Conservation (phyloP, 2,329 filamentous ascomycete species). For the Zalaria sp. region DNA sequence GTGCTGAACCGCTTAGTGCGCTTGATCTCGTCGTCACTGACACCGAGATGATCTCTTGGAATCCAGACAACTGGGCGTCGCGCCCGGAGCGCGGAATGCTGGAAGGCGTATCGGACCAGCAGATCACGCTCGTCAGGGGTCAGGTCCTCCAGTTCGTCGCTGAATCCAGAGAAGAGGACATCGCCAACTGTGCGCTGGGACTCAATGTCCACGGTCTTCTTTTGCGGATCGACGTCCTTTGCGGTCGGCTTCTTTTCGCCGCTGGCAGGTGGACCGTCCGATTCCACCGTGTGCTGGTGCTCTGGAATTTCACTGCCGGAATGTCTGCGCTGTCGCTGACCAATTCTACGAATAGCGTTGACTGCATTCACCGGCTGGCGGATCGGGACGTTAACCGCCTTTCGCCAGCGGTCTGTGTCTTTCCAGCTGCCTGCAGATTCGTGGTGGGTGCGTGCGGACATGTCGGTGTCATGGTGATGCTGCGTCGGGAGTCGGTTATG, state of each 20-base stretch:
- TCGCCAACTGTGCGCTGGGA: conserved; percentile 58
- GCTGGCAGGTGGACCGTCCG: neutral
- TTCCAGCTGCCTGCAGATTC: conserved; percentile 3
- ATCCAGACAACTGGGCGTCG: conserved; percentile 86
- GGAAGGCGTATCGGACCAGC: conserved; percentile 76
- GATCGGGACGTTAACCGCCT: neutral
- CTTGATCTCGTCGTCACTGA: conserved; percentile 81
- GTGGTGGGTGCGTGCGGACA: conserved; percentile 4
- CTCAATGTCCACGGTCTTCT: conserved; percentile 46
- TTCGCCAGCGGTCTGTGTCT: neutral
- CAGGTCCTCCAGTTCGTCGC: conserved; percentile 89
- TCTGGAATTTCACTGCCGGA: too few species aligned
- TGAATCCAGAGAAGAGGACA: conserved; percentile 71
- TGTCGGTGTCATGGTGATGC: conserved; percentile 2
- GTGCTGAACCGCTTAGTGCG: conserved; percentile 64
- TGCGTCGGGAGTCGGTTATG: conserved; percentile 1
- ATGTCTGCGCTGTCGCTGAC: too few species aligned
- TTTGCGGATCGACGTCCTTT: conserved; percentile 13
- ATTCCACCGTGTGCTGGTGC: too few species aligned
- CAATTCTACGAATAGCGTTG: too few species aligned
- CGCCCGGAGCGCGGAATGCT: conserved; percentile 75
- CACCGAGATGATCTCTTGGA: conserved; percentile 74
- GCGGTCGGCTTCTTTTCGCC: neutral
- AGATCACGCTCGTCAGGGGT: conserved; percentile 79
- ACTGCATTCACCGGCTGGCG: too few species aligned